phyloP scores from a whole-genome alignment of 2,329 filamentous ascomycete genomes.

The Westerdykella sp. region DNA sequence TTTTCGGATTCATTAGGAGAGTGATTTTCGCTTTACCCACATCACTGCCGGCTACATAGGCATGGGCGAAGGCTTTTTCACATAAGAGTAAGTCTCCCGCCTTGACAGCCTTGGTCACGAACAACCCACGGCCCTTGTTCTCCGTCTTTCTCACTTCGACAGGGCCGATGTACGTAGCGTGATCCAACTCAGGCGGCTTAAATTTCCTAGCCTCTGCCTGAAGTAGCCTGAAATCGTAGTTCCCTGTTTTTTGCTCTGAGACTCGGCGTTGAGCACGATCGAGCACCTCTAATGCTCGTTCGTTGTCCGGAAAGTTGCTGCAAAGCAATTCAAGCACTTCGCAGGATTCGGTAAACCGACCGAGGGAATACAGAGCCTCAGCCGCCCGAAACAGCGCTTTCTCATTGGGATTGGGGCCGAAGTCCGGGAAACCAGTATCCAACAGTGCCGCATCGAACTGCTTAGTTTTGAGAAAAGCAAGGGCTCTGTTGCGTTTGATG shows the following conservation, averaged over 20 bases:
- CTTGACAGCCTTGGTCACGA: slow-evolving; percentile 43
- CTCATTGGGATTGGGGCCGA: slow-evolving; percentile 21
- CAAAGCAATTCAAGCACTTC: slow-evolving; percentile 30
- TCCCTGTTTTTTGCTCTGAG: slow-evolving; percentile 36
- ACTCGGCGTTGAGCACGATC: slow-evolving; percentile 13
- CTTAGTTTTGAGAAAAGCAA: slow-evolving; percentile 29
- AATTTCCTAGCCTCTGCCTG: slow-evolving; percentile 36
- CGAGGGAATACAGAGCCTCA: slow-evolving; percentile 41
- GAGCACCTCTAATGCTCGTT: slow-evolving; percentile 20
- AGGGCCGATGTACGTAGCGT: slow-evolving; percentile 41
- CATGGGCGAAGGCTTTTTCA: slow-evolving; percentile 51
- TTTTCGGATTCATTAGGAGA: slow-evolving; percentile 38
- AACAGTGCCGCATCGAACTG: slow-evolving; percentile 34
- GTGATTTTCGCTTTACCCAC: slow-evolving; percentile 9
- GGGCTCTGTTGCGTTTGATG: slow-evolving; percentile 34
- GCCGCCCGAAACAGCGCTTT: slow-evolving; percentile 42
- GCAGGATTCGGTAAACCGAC: slow-evolving; percentile 31
- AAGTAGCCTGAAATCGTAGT: slow-evolving; percentile 35
- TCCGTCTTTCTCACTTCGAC: slow-evolving; percentile 38
- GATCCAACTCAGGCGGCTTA: slow-evolving; percentile 39
- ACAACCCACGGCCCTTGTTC: slow-evolving; percentile 45
- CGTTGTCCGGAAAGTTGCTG: slow-evolving; percentile 19
- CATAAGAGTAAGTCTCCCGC: slow-evolving; percentile 49
- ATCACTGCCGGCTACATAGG: slow-evolving; percentile 19
- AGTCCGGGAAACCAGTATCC: slow-evolving; percentile 19